Evolutionary conservation across 2,329 filamentous ascomycete genomes (phyloP).

Genomic region (Didymella keratinophila): DNA sequence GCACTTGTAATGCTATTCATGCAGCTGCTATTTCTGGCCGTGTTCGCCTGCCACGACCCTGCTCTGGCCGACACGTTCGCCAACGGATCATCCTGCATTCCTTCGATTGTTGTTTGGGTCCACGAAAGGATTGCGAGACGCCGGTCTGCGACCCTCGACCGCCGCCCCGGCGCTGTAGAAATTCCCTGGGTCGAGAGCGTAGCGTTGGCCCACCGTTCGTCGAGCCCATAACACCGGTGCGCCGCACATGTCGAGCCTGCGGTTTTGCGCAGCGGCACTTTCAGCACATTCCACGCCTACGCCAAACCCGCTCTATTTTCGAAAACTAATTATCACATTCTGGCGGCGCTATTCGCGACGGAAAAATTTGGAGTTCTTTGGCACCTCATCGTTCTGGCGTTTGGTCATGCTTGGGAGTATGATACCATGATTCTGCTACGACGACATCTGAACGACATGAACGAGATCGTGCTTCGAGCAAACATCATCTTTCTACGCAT

Average conservation of each 20-base stretch:
- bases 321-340: background rate
- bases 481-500: slow-evolving; percentile 6
- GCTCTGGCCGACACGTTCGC: slow-evolving; percentile 19
- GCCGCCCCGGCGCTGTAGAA: slow-evolving; percentile 14
- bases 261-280: slow-evolving; percentile 5
- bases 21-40: slow-evolving; percentile 21
- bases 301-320: background rate
- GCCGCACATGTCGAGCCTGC: slow-evolving; percentile 8
- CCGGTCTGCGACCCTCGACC: slow-evolving; percentile 8
- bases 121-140: slow-evolving; percentile 10
- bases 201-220: background rate
- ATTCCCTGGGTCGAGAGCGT: slow-evolving; percentile 14
- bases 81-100: slow-evolving; percentile 19
- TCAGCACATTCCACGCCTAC: slow-evolving; percentile 17
- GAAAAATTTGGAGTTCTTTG: slow-evolving; percentile 40
- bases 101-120: slow-evolving; percentile 19
- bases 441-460: slow-evolving; percentile 21
- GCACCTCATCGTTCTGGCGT: slow-evolving; percentile 39
- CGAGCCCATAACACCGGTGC: background rate
- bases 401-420: slow-evolving; percentile 37
- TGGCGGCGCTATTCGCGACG: slow-evolving; percentile 17
- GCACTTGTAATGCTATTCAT: slow-evolving; percentile 26
- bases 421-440: slow-evolving; percentile 39
- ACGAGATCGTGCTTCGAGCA: slow-evolving; percentile 16
- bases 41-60: slow-evolving; percentile 24